Evolutionary conservation across 495 filamentous ascomycete species (phyloP).

Genomic region (Pyrenula aspistea): DNA sequence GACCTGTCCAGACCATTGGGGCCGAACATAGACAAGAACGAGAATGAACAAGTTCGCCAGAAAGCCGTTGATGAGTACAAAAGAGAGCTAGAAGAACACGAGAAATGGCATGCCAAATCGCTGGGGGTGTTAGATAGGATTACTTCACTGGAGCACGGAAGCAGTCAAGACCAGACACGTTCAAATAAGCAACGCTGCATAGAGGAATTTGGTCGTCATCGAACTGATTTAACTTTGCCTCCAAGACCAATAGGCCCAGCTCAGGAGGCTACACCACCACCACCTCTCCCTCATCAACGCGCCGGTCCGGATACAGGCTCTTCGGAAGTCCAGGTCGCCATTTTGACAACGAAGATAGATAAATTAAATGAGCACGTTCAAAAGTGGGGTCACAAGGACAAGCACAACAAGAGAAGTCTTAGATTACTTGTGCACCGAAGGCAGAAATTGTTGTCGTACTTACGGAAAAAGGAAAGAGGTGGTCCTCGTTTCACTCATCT

Average conservation of each 20-base stretch:
- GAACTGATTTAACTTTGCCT: constrained; percentile 60
- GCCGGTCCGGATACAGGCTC: constrained; percentile 85
- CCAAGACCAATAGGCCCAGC: constrained; percentile 33
- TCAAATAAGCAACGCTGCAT: constrained; percentile 76
- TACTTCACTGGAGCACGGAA: constrained; percentile 58
- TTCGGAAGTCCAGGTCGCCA: constrained; percentile 93
- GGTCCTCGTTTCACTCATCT: constrained; percentile 79
- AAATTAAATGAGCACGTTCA: constrained; percentile 54
- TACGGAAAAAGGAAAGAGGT: constrained; percentile 81
- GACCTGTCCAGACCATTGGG: constrained; percentile 44
- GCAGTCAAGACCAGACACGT: constrained; percentile 59
- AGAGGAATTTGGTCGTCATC: constrained; percentile 78
- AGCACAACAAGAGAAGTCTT: constrained; percentile 87
- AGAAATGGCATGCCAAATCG: constrained; percentile 12
- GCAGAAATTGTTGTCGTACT: constrained; percentile 75
- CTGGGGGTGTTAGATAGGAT: constrained; percentile 65
- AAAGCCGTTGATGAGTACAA: constrained; percentile 14
- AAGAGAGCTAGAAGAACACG: constrained; percentile 17
- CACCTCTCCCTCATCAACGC: constrained; percentile 45
- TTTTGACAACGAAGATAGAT: constrained; percentile 87
- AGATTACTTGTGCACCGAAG: constrained; percentile 74
- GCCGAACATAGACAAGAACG: constrained; percentile 16
- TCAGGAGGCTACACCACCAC: constrained; percentile 14
- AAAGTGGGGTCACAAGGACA: constrained; percentile 48
- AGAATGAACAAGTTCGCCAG: constrained; percentile 31